Base-by-base conservation (phyloP, 2,329 filamentous ascomycete genomes). In the Botrytis pseudocinerea region DNA sequence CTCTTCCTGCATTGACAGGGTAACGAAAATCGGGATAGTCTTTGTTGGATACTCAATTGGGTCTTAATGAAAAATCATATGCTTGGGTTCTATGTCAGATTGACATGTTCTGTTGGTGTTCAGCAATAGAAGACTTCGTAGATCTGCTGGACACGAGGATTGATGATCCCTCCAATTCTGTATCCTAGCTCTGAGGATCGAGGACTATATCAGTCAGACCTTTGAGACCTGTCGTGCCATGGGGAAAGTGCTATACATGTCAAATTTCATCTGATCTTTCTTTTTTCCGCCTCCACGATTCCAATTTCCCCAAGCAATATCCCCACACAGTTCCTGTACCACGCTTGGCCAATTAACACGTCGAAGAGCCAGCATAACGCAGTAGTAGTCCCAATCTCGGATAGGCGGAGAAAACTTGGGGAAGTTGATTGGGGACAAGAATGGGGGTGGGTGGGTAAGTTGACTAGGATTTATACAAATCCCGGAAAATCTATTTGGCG, bases 251-350 rank as follows among this genome's bases (percentile, higher is more conserved):
- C 48, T 38, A 9, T 54, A 48, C 44, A 22, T 64, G 69, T 57
- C 44, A 35, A 48, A 44, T 64, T 65, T 65, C 69, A 71, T 71
- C 60, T 66, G 69, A 71, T 71, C 32, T 71, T 32, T 59, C 51
- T 57, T 28, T 60, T 35, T 65, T n/a, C 69, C 40, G 32, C 57
- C 69, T 63, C 54, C 44, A 64, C 59, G 42, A 51, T 40, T 42
- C 69, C 69, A 70, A 20, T 51, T 54, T 32, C 69, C 69, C 69
- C 69, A 44, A 42, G 48, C 69, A 48, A 38, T 54, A 66, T 35
- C 69, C 42, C 69, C 69, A 71, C 69, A 71, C 32, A 14, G 28
- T 64, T 57, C 25, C 35, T 60, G n/a, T 66, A 40, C 60, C 46
- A 48, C 40, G 60, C 69, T 66, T 66, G 69, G 69, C 46, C 48